These are phyloP conservation scores for Cinchona pubescens DNA, from an alignment of 257 asterid species.

Conservation along the genomic window DNA sequence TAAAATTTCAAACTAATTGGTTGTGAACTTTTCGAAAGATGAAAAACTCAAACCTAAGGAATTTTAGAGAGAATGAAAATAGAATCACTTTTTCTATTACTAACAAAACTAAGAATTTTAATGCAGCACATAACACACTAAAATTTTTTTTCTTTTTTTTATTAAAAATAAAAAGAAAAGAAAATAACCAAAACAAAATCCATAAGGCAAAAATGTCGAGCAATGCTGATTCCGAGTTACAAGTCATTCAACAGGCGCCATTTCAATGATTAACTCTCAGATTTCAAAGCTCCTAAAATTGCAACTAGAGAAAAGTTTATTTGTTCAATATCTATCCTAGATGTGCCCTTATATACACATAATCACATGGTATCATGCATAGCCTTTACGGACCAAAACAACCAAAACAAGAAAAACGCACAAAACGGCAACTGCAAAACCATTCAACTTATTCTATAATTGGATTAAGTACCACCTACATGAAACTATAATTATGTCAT, in stretches of 20 bases:
- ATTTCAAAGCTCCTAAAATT: no score
- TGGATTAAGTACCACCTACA: not conserved
- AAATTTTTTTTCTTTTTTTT: not conserved
- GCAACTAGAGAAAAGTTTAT: no score
- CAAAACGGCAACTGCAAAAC: not conserved
- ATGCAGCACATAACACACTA: not conserved
- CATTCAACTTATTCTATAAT: not conserved
- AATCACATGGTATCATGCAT: no score
- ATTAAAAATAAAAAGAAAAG: not conserved
- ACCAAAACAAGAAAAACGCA: no score
- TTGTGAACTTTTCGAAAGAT: not conserved
- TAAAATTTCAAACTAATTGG: not conserved
- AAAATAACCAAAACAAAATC: not conserved
- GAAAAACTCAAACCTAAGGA: not conserved
- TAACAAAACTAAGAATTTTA: constrained; percentile 2
- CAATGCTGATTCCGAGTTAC: no score
- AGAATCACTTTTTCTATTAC: not conserved
- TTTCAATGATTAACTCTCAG: no score
- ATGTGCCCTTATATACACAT: no score
- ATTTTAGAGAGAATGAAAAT: no score
- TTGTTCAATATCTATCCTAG: no score
- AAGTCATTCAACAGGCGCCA: no score
- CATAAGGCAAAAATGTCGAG: not conserved
- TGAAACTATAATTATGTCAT: not conserved
- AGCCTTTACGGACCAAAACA: no score